Percentiles rank a stretch among this genome's conserved stretches.
phyloP scores from a whole-genome alignment of 768 basidiomycete genomes.

The Lentinula sp. region DNA sequence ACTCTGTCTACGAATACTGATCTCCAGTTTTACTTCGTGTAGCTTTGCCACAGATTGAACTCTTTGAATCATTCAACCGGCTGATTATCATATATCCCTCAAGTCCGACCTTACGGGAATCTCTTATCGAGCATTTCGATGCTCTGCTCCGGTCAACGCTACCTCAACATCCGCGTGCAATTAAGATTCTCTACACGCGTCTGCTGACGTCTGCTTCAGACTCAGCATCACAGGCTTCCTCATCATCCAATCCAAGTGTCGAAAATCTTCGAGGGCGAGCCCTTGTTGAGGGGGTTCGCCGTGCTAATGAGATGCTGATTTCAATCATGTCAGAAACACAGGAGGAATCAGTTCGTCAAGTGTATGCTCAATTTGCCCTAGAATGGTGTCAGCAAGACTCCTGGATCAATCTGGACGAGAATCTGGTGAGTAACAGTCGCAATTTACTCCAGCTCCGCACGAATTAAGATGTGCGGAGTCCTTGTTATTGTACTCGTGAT shows the following conservation, averaged over 20 bases:
- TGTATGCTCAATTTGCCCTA: slow-evolving; percentile 50
- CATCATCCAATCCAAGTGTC: slow-evolving; percentile 1
- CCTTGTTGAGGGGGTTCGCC: slow-evolving; percentile 31
- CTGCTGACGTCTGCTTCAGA: slow-evolving; percentile 15
- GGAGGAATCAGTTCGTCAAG: slow-evolving; percentile 22
- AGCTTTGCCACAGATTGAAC: slow-evolving; percentile 36
- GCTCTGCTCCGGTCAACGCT: slow-evolving; percentile 24
- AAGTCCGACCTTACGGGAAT: slow-evolving; percentile 24
- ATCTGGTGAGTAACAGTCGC: slow-evolving; percentile 32
- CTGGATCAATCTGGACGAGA: slow-evolving; percentile 35
- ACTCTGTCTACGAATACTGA: slow-evolving; percentile 2
- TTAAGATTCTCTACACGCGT: slow-evolving; percentile 28
- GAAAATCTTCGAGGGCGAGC: slow-evolving; percentile 19
- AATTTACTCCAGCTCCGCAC: background rate
- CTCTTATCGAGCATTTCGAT: slow-evolving; percentile 35
- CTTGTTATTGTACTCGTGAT: background rate
- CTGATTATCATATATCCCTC: slow-evolving; percentile 33
- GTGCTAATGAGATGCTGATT: slow-evolving; percentile 31
- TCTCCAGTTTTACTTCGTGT: background rate
- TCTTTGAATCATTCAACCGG: slow-evolving; percentile 33
- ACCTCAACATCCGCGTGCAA: slow-evolving; percentile 28
- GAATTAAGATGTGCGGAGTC: too few relatives aligned
- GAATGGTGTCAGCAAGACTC: slow-evolving; percentile 28
- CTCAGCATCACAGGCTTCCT: background rate
- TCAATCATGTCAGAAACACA: slow-evolving; percentile 13